These are phyloP conservation scores for Sporodiniella umbellata DNA, from an alignment of 371 early-diverging fungal genomes.

Conservation along the genomic window DNA sequence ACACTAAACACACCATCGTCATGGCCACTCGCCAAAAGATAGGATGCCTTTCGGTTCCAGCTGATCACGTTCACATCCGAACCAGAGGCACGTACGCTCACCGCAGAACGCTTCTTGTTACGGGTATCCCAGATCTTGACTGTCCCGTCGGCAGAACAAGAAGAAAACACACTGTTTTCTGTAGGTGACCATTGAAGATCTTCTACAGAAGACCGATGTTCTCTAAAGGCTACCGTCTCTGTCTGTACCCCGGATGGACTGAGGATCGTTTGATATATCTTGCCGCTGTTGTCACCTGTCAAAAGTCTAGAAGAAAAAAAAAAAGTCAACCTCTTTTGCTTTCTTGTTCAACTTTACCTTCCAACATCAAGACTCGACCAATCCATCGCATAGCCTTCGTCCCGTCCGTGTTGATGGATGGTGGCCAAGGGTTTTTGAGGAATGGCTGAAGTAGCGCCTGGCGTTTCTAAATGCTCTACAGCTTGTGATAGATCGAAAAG, in stretches of 20 bases:
- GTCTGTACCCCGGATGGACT: constrained; percentile 60
- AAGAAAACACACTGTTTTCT: constrained; percentile 89
- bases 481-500: constrained; percentile 81
- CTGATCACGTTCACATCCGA: constrained; percentile 94
- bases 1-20: constrained; percentile 93
- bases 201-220: constrained; percentile 87
- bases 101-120: constrained; percentile 66
- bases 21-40: constrained; percentile 89
- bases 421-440: constrained; percentile 74
- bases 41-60: constrained; percentile 83
- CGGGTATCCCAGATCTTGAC: constrained; percentile 95
- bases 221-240: constrained; percentile 73
- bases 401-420: constrained; percentile 72
- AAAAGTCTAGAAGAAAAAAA: constrained; percentile 55
- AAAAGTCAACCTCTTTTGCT: background rate
- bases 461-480: constrained; percentile 74
- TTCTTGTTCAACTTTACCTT: constrained; percentile 27
- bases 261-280: constrained; percentile 78
- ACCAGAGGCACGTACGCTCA: constrained; percentile 80
- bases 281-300: constrained; percentile 80
- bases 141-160: constrained; percentile 86
- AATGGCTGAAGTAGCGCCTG: constrained; percentile 66
- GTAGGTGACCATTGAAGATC: constrained; percentile 96
- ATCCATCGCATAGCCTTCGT: constrained; percentile 95
- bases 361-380: constrained; percentile 78